Conservation (phyloP, 2,329 filamentous ascomycete genomes). For the Proliferodiscus dingleyae region DNA sequence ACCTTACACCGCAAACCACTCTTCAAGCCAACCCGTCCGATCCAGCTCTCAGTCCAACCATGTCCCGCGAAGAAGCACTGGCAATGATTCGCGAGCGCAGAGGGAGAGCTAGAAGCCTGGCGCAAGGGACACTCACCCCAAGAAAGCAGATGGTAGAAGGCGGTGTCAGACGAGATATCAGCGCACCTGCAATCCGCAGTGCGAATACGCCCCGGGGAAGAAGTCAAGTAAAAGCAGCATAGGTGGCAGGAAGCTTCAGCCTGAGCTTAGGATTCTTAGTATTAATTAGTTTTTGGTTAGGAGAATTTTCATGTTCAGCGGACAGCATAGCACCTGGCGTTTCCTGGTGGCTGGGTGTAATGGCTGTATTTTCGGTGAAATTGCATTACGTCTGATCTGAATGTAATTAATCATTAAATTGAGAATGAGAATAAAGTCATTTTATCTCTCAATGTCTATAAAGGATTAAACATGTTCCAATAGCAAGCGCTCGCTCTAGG, state of each 20-base stretch:
- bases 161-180: constrained; percentile 26
- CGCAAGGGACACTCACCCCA: constrained; percentile 57
- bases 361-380: background rate
- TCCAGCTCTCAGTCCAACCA: constrained; percentile 58
- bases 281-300: constrained; percentile 4
- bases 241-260: background rate
- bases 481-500: too few species aligned
- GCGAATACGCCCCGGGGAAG: constrained; percentile 20
- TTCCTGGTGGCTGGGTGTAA: constrained; percentile 17
- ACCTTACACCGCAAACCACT: constrained; percentile 19
- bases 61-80: constrained; percentile 69
- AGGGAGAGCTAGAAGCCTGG: constrained; percentile 65
- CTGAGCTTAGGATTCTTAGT: background rate
- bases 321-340: constrained; percentile 27
- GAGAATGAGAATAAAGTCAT: background rate
- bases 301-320: constrained; percentile 1
- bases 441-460: too few species aligned
- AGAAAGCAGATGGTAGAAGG: constrained; percentile 38
- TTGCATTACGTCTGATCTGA: constrained; percentile 7
- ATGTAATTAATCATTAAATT: constrained; percentile 15
- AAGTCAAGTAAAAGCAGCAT: constrained; percentile 15
- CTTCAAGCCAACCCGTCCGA: constrained; percentile 33
- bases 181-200: constrained; percentile 27
- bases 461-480: too few species aligned
- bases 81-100: constrained; percentile 70